Percentiles rank a stretch among this genome's conserved stretches.
phyloP scores from a whole-genome alignment of 169 alveolate species.

The Theileria sp. region DNA sequence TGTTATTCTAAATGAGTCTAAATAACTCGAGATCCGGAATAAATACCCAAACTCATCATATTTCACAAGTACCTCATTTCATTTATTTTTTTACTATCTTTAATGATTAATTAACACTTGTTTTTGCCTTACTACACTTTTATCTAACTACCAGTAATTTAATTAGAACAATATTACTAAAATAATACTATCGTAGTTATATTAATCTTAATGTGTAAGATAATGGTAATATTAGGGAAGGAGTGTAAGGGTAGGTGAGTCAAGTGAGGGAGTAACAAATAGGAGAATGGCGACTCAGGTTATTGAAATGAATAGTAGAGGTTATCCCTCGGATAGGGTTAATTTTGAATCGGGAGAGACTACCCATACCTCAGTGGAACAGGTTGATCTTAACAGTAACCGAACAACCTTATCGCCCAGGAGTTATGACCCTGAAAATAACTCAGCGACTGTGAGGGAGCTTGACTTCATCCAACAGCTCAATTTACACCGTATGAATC shows the following conservation, averaged over 20 bases:
- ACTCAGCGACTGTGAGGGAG: not conserved
- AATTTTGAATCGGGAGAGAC: not conserved
- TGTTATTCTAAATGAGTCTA: not conserved
- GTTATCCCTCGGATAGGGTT: not conserved
- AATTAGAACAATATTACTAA: too few relatives aligned
- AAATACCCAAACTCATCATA: not conserved
- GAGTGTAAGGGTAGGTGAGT: not conserved
- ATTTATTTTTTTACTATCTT: not conserved
- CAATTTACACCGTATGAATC: not conserved
- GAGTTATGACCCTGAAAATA: conserved; percentile 2
- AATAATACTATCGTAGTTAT: not conserved
- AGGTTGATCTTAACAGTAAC: not conserved
- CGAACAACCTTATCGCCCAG: conserved; percentile 1
- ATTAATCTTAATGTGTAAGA: not conserved
- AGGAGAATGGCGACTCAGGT: conserved; percentile 1
- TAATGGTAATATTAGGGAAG: not conserved
- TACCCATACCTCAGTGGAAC: not conserved
- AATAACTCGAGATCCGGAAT: not conserved
- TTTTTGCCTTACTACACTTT: too few relatives aligned
- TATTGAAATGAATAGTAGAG: not conserved
- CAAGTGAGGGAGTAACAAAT: not conserved
- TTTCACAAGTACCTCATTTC: not conserved
- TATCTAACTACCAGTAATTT: not conserved
- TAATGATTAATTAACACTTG: too few relatives aligned
- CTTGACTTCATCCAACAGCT: not conserved